Base-by-base conservation (phyloP, 75 land plant genomes). In the Pseudotsuga menziesii region DNA sequence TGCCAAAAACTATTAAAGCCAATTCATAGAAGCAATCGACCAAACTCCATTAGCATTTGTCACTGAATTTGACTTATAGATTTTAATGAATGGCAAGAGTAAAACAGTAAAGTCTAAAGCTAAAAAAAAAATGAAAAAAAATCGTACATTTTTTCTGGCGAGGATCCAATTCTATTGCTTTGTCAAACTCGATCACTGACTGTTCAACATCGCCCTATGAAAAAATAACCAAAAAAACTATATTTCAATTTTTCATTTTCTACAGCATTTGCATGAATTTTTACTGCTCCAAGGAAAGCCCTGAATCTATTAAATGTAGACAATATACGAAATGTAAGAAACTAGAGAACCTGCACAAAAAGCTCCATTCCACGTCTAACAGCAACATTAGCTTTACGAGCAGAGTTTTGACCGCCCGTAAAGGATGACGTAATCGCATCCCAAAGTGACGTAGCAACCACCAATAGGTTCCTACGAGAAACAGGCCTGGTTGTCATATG, bases 121-220 rank as follows among this genome's bases (percentile, higher is more conserved):
- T 58, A 17, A 17, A 17, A 20, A 58, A 58, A 58, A 20, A n/a
- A 58, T 17, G 17, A 4, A 20, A 58, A 58, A 16, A 8, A 83
- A 20, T 54, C 80, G 13, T 83, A 94, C 98, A 94, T 86, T 89
- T 88, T 80, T 90, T 92, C 66, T 92, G 98, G 9, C 88, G 88
- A 78, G 95, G 91, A 76, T 94, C 95, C 79, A 92, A 75, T 81
- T 87, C 90, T 72, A 91, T 83, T 44, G 95, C 93, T 69, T 69
- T 80, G 74, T 95, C 96, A 66, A 95, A 95, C 76, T 93, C 93
- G 19, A 44, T 86, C 79, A 95, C 25, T 23, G 98, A 92, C 20
- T 88, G 93, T 29, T 69, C 72, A 61, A 95, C 95, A 88, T 95
- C 86, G 26, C 96, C 95, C 98, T 95, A 56, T 20, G 72, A 52